These are phyloP conservation scores for Solanum aculeatissimum DNA, from an alignment of 305 asterid genomes.

Conservation along the genomic window DNA sequence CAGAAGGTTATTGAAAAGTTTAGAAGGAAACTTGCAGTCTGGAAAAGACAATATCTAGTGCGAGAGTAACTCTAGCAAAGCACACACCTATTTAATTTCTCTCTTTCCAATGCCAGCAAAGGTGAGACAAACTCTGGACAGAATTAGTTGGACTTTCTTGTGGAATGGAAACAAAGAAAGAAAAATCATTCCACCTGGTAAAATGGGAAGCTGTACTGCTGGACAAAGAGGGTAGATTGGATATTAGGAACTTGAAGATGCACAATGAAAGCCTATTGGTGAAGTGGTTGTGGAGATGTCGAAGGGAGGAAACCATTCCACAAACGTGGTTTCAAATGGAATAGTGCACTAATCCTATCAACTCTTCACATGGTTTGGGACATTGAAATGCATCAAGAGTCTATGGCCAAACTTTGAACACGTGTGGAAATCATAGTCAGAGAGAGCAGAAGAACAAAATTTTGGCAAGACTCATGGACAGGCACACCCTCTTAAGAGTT, in stretches of 20 bases:
- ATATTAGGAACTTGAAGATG: neutral
- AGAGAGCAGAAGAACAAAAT: neutral
- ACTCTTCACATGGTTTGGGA: neutral
- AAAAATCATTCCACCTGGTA: neutral
- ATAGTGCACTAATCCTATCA: neutral
- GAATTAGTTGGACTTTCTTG: neutral
- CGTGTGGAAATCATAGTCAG: neutral
- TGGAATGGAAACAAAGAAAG: neutral
- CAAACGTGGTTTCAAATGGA: neutral
- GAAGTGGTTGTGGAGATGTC: neutral
- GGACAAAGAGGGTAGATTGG: neutral
- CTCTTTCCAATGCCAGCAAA: neutral
- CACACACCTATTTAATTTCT: neutral
- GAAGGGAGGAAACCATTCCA: neutral
- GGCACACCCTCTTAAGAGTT: neutral
- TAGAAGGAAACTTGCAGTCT: neutral
- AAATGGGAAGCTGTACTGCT: neutral
- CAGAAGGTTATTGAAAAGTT: neutral
- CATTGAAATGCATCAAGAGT: neutral
- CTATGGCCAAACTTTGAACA: neutral
- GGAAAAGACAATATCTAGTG: neutral
- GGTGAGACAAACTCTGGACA: neutral
- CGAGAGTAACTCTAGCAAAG: neutral
- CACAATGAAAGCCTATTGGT: neutral
- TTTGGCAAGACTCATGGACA: neutral